phyloP scores from a whole-genome alignment of 345 rosid genomes.

The Hibiscus trionum region DNA sequence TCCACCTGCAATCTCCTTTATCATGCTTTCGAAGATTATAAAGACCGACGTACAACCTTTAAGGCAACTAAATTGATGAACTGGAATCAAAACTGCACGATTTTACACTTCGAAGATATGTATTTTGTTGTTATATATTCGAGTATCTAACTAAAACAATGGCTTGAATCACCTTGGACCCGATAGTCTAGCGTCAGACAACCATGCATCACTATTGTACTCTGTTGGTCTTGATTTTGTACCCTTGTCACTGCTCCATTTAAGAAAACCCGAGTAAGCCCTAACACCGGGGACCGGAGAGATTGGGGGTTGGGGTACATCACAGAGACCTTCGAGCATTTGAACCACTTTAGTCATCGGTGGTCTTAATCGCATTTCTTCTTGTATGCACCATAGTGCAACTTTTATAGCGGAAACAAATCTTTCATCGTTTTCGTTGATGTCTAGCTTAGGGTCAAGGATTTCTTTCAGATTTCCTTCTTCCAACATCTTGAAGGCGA shows the following conservation, averaged over 20 bases:
- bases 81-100: not conserved
- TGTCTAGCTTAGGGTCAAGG: conserved; percentile 29
- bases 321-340: conserved; percentile 47
- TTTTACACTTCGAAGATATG: not conserved
- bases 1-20: not conserved
- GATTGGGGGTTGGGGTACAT: conserved; percentile 29
- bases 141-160: not conserved
- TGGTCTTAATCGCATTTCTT: conserved; percentile 42
- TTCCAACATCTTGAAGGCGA: conserved; percentile 45
- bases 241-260: conserved; percentile 24
- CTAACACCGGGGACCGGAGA: conserved; percentile 19
- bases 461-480: conserved; percentile 32
- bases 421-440: conserved; percentile 20
- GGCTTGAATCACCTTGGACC: conserved; percentile 36
- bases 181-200: conserved; percentile 32
- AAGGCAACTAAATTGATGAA: not conserved
- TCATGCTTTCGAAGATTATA: not conserved
- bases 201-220: conserved; percentile 21
- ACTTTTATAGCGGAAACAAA: conserved; percentile 31
- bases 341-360: conserved; percentile 52
- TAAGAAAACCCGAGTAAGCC: conserved; percentile 19
- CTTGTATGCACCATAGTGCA: conserved; percentile 57
- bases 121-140: not conserved
- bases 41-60: not conserved
- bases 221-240: conserved; percentile 18